Evolutionary conservation across 1,284 basidiomycete genomes (phyloP), one percentile per base, ranked within the genome.

Genomic region (Wolfiporia cocos): DNA sequence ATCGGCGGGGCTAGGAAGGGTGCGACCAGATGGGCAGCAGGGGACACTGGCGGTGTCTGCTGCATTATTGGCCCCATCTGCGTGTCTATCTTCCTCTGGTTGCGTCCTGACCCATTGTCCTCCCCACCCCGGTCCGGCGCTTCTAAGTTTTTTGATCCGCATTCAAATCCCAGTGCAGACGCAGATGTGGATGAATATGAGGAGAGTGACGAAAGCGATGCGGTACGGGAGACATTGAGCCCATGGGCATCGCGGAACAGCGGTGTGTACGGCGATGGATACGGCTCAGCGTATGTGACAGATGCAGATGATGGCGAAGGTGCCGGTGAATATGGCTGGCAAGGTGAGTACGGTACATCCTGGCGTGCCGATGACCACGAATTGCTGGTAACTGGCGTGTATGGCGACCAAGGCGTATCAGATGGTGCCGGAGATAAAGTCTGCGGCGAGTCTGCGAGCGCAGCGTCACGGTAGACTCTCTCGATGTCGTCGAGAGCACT

Each of bases 401-500:
- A 19, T 12, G 36, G 31, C n/a, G 36, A 37, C n/a, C n/a, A n/a
- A n/a, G n/a, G 4, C 23, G 29, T 5, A 18, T 19, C 5, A 11
- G 19, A 11, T 18, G 20, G 29, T 18, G 29, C n/a, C 34, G 29
- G 18, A 23, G 28, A 11, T 11, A 26, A 31, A 18, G 17, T 30
- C 3, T 18, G 22, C 22, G 17, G 32, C 28, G 18, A 9, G 41
- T 20, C 2, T 24, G 37, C 7, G 37, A 39, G 24, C 12, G 18
- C 26, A 28, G 51, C 51, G 24, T 50, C 49, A 15, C 60, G 60
- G 57, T 83, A 86, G 43, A 82, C 65, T 37, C 65, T 66, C 57
- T 85, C 74, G 32, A 86, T 80, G 51, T 85, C 79, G 59, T 78
- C 71, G 48, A 86, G 63, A 20, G 81, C 81, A 42, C 80, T 70